phyloP scores from a whole-genome alignment of 129 eudicot genomes.

The Solidago caesia region DNA sequence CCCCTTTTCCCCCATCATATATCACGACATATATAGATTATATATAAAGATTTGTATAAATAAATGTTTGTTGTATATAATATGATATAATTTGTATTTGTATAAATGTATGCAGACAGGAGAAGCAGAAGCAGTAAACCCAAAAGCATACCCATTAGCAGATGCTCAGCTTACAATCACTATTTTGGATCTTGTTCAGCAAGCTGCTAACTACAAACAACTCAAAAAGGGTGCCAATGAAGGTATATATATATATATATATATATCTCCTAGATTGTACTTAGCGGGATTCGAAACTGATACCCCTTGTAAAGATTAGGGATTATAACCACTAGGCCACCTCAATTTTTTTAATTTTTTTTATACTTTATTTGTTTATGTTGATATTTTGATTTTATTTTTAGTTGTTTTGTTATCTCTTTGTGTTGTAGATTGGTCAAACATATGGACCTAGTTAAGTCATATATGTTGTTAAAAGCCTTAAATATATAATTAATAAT shows the following conservation, averaged over 20 bases:
- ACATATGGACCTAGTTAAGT: neutral
- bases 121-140: slow-evolving; percentile 53
- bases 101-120: slow-evolving; percentile 36
- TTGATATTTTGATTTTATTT: no score
- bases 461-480: neutral
- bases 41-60: no score
- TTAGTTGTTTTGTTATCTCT: neutral
- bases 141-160: slow-evolving; percentile 61
- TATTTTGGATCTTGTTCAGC: slow-evolving; percentile 54
- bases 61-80: no score
- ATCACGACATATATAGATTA: no score
- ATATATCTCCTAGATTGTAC: no score
- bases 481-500: neutral
- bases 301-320: no score
- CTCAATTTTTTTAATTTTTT: no score
- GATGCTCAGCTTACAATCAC: slow-evolving; percentile 58
- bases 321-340: no score
- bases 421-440: neutral
- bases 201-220: slow-evolving; percentile 64
- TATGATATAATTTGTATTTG: neutral
- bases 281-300: no score
- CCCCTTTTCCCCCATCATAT: neutral
- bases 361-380: no score
- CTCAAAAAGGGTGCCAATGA: slow-evolving; percentile 68
- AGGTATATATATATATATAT: slow-evolving; percentile 24